Conservation (phyloP, 306 rosid genomes). For the Quercus bicolor region DNA sequence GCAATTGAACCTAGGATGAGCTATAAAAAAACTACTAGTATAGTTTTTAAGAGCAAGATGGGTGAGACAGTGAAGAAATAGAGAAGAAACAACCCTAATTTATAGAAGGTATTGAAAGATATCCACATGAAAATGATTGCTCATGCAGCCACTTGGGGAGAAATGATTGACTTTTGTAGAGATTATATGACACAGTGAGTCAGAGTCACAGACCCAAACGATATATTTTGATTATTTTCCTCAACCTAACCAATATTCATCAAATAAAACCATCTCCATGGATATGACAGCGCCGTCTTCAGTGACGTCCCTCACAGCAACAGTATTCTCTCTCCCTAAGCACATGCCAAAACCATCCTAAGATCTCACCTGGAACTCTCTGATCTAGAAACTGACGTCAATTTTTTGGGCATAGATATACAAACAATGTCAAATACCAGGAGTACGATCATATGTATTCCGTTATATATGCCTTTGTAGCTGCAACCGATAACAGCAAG, state of each 20-base stretch:
- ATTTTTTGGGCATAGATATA: not conserved
- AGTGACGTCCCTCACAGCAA: constrained; percentile 22
- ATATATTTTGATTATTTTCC: no score
- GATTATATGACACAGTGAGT: not conserved
- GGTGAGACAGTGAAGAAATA: not conserved
- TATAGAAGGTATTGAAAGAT: constrained; percentile 34
- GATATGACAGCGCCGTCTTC: constrained; percentile 54
- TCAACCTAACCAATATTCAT: not conserved
- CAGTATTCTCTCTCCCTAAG: constrained; percentile 28
- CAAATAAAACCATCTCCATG: constrained; percentile 1
- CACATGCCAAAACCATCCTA: constrained; percentile 7
- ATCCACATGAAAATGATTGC: constrained; percentile 40
- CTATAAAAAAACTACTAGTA: not conserved
- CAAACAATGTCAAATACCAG: constrained; percentile 9
- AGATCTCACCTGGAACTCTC: not conserved
- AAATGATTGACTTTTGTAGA: constrained; percentile 30
- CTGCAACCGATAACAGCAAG: no score
- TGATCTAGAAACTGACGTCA: constrained; percentile 14
- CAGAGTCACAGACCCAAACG: no score
- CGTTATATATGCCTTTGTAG: not conserved
- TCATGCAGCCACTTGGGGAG: constrained; percentile 52
- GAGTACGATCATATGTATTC: constrained; percentile 28
- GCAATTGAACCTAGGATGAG: not conserved
- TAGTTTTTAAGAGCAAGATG: not conserved
- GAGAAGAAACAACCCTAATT: constrained; percentile 14